Percentiles rank a stretch among this genome's conserved stretches.
Conservation (phyloP, 257 asterid genomes). For the Primulina huaijiensis region DNA sequence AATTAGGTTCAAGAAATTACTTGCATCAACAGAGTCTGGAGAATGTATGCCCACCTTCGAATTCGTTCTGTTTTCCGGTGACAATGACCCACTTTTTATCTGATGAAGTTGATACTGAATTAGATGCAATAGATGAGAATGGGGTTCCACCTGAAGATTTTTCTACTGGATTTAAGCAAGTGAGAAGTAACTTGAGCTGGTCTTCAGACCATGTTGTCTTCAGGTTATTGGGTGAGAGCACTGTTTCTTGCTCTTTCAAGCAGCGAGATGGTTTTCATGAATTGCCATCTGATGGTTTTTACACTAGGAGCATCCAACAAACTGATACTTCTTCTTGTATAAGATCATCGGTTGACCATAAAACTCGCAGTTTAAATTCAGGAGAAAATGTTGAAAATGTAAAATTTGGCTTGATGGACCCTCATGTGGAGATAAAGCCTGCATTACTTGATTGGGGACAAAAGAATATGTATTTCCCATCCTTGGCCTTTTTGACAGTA, state of each 20-base stretch:
- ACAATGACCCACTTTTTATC: slow-evolving; percentile 41
- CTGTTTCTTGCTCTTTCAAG: slow-evolving; percentile 47
- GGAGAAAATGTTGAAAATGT: slow-evolving; percentile 26
- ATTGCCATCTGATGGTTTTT: background rate
- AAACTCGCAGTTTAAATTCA: slow-evolving; percentile 25
- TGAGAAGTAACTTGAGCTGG: slow-evolving; percentile 39
- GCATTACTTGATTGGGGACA: slow-evolving; percentile 69
- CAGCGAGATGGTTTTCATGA: slow-evolving; percentile 31
- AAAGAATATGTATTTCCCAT: slow-evolving; percentile 51
- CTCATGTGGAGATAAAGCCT: slow-evolving; percentile 59
- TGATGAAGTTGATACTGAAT: slow-evolving; percentile 25
- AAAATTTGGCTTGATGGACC: slow-evolving; percentile 35
- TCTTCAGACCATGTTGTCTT: slow-evolving; percentile 38
- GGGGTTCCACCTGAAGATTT: slow-evolving; percentile 17
- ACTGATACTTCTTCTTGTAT: slow-evolving; percentile 37
- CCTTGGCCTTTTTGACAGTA: slow-evolving; percentile 52
- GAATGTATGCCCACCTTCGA: slow-evolving; percentile 44
- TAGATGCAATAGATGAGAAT: slow-evolving; percentile 29
- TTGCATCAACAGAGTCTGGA: slow-evolving; percentile 29
- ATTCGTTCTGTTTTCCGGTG: slow-evolving; percentile 65
- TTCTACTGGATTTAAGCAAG: slow-evolving; percentile 32
- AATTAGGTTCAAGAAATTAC: slow-evolving; percentile 26
- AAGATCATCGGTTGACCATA: slow-evolving; percentile 32
- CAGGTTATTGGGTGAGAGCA: slow-evolving; percentile 47
- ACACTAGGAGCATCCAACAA: background rate